These are phyloP conservation scores for Talaromyces liani DNA, from an alignment of 495 filamentous ascomycete species.

Conservation along the genomic window DNA sequence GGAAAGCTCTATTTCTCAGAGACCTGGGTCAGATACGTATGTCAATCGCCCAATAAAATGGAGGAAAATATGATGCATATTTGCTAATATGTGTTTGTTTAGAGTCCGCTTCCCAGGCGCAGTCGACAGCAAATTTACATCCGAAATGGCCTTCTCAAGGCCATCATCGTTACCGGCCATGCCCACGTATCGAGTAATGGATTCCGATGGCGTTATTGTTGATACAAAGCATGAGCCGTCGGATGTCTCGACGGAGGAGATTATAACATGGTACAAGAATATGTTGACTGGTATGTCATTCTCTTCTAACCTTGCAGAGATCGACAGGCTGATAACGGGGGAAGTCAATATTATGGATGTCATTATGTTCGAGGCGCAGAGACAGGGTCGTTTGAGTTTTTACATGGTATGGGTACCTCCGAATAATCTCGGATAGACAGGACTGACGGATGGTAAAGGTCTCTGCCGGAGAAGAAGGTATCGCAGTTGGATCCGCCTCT, in stretches of 20 bases:
- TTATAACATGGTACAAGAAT: constrained; percentile 57
- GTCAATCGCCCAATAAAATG: constrained; percentile 4
- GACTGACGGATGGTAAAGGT: constrained; percentile 36
- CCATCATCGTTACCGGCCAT: constrained; percentile 61
- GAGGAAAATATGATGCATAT: neutral
- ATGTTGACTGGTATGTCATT: constrained; percentile 52
- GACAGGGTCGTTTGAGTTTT: constrained; percentile 80
- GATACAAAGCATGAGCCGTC: constrained; percentile 55
- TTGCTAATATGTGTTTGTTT: constrained; percentile 9
- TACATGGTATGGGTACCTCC: constrained; percentile 63
- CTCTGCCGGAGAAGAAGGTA: constrained; percentile 91
- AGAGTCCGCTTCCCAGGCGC: constrained; percentile 93
- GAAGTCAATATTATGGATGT: constrained; percentile 84
- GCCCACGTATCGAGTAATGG: constrained; percentile 79
- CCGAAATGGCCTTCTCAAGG: constrained; percentile 63
- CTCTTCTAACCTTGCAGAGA: neutral
- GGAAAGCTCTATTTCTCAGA: constrained; percentile 56
- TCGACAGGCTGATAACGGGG: constrained; percentile 8
- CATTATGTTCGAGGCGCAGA: constrained; percentile 85
- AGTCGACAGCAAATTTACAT: constrained; percentile 85
- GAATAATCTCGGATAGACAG: neutral
- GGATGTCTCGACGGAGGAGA: constrained; percentile 61
- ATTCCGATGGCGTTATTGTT: constrained; percentile 72
- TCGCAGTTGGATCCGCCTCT: constrained; percentile 78
- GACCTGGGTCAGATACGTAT: constrained; percentile 60